Percentiles rank a stretch among this genome's conserved stretches.
Evolutionary conservation across 139 green algal genomes (phyloP).

Genomic region (Coccomyxa sp.): DNA sequence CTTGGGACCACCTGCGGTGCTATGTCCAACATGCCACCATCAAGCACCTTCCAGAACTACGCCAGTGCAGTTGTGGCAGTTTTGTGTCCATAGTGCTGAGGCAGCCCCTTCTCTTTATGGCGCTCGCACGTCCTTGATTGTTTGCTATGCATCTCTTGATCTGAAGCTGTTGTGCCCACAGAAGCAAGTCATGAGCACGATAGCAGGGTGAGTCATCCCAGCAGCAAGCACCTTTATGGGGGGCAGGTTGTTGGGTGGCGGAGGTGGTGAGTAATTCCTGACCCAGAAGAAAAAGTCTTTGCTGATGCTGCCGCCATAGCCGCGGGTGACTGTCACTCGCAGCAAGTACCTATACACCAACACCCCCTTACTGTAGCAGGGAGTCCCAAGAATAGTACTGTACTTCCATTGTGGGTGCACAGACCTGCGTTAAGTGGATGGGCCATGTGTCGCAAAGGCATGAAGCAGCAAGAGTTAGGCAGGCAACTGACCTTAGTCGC

Average conservation of each 20-base stretch:
- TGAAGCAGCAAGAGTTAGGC: background rate
- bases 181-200: too few relatives aligned
- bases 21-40: too few relatives aligned
- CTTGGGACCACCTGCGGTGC: background rate
- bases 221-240: constrained; percentile 63
- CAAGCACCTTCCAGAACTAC: too few relatives aligned
- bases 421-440: background rate
- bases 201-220: too few relatives aligned
- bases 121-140: too few relatives aligned
- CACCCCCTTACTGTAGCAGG: background rate
- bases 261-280: constrained; percentile 52
- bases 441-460: background rate
- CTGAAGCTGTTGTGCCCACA: too few relatives aligned
- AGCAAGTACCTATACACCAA: constrained; percentile 75
- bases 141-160: too few relatives aligned
- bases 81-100: too few relatives aligned
- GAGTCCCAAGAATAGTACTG: background rate
- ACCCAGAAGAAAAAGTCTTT: constrained; percentile 91
- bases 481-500: constrained; percentile 40
- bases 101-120: too few relatives aligned
- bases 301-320: constrained; percentile 68
- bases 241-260: constrained; percentile 18
- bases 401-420: background rate
- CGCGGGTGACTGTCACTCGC: constrained; percentile 74
- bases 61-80: too few relatives aligned